phyloP scores from a whole-genome alignment of 2,329 filamentous ascomycete species.

The Diplodia corticola region DNA sequence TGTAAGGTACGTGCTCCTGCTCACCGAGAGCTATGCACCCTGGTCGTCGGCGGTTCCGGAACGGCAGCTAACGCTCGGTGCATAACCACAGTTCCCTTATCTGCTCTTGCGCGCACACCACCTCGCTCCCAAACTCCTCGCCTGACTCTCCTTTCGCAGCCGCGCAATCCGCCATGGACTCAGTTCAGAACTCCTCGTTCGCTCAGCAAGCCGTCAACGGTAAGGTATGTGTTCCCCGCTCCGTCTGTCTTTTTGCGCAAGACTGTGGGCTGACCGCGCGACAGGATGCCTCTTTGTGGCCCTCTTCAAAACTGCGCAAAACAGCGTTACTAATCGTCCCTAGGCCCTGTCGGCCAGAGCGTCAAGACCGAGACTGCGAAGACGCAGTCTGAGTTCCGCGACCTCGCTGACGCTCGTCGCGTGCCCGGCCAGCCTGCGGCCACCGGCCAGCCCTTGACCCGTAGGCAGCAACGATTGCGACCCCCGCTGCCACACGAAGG shows the following conservation, averaged over 20 bases:
- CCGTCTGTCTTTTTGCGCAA: conserved; percentile 5
- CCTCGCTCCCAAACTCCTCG: conserved; percentile 24
- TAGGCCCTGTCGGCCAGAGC: conserved; percentile 58
- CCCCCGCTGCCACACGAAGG: not conserved
- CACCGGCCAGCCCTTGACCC: conserved; percentile 63
- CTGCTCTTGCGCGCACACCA: conserved; percentile 36
- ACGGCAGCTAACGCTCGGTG: conserved; percentile 37
- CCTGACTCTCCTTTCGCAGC: conserved; percentile 37
- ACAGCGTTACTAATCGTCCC: conserved; percentile 26
- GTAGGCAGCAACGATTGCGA: conserved; percentile 41
- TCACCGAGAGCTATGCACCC: conserved; percentile 28
- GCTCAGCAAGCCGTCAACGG: conserved; percentile 51
- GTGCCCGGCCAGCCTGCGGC: conserved; percentile 56
- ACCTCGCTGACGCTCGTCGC: conserved; percentile 56
- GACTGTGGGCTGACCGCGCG: conserved; percentile 17
- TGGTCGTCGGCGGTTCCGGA: conserved; percentile 32
- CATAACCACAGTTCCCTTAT: conserved; percentile 38
- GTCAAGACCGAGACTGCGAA: conserved; percentile 58
- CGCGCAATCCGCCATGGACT: conserved; percentile 50
- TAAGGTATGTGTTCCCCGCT: conserved; percentile 38
- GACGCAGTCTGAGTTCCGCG: conserved; percentile 59
- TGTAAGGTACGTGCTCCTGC: conserved; percentile 46
- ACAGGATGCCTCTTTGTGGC: conserved; percentile 15
- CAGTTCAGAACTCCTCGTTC: conserved; percentile 51
- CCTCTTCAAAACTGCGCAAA: conserved; percentile 18